Base-by-base conservation (phyloP, 1,139 yeast genomes). In the Taphrina wiesneri region DNA sequence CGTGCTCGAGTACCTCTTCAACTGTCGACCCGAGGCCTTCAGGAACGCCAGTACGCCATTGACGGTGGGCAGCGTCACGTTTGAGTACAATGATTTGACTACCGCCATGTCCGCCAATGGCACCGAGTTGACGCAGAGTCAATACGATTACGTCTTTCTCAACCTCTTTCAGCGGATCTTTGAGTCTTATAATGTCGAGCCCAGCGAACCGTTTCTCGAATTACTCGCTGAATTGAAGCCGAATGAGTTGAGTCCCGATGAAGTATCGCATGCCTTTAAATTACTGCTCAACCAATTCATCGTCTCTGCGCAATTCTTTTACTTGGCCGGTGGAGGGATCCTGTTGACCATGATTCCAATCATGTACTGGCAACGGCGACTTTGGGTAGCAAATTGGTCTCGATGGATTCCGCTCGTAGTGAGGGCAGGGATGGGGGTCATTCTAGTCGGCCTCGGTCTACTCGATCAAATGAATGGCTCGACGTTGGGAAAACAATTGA, bases 311-410 rank as follows among this genome's bases (percentile, higher is more conserved):
- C 64, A 60, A 23, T 60, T 49, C 36, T 52, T 53, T 19, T 34
- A 39, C 26, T 30, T 60, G 15, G 56, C 64, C 21, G 49, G 57
- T 25, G 64, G 57, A 9, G 43, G 41, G 30, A 53, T 60, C 23
- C 15, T 60, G 34, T 21, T 60, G 13, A 39, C 47, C 28, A 60
- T 60, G 64, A 51, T 60, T 21, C 64, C 64, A 13, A 26, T 60
- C 41, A 60, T 60, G 64, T 21, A 45, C 26, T 60, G 64, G 64
- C 64, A 60, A 39, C 45, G 47, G 9, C 64, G 64, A 13, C 41
- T 60, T 17, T 39, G 47, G 41, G 21, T 34, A 4, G 17, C 34
- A 25, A 59, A 59, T 47, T 59, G 52, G 52, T 32, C 63, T 25
- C 56, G 64, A 28, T 60, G 39, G 36, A 34, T 60, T 5, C 64